Conservation (phyloP, 1,139 yeast species). For the Hemisphaericaspora lyxosophila region DNA sequence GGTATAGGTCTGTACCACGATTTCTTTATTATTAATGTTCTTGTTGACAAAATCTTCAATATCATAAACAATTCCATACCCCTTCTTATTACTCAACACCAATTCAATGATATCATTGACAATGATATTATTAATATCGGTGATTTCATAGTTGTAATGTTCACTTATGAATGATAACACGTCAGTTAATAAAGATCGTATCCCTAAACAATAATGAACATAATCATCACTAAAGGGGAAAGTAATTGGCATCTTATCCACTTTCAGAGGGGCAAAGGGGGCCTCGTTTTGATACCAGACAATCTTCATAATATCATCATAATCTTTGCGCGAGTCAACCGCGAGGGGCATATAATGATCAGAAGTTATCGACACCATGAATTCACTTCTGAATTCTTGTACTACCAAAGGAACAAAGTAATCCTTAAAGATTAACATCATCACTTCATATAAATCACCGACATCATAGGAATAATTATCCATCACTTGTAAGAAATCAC, state of each 20-base stretch:
- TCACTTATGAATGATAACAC: slow-evolving; percentile 63
- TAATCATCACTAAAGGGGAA: slow-evolving; percentile 89
- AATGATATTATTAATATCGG: slow-evolving; percentile 47
- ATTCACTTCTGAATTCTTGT: slow-evolving; percentile 59
- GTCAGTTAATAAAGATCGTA: slow-evolving; percentile 58
- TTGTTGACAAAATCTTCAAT: slow-evolving; percentile 59
- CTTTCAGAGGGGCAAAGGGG: slow-evolving; percentile 39
- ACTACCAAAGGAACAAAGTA: slow-evolving; percentile 59
- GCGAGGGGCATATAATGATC: slow-evolving; percentile 90
- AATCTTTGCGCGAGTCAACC: slow-evolving; percentile 58
- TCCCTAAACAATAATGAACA: slow-evolving; percentile 78
- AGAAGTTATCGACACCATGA: slow-evolving; percentile 61
- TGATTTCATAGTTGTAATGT: slow-evolving; percentile 54
- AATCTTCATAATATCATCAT: slow-evolving; percentile 58
- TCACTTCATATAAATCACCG: slow-evolving; percentile 59
- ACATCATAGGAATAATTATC: slow-evolving; percentile 69
- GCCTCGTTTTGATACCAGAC: slow-evolving; percentile 70
- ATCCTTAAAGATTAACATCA: slow-evolving; percentile 57
- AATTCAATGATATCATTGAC: slow-evolving; percentile 66
- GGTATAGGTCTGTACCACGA: slow-evolving; percentile 83
- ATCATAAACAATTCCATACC: slow-evolving; percentile 63
- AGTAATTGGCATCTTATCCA: slow-evolving; percentile 56
- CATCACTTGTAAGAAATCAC: slow-evolving; percentile 73
- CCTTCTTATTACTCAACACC: slow-evolving; percentile 53
- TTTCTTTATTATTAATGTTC: slow-evolving; percentile 77